phyloP scores from a whole-genome alignment of 306 rosid species.

The Comarum palustre region DNA sequence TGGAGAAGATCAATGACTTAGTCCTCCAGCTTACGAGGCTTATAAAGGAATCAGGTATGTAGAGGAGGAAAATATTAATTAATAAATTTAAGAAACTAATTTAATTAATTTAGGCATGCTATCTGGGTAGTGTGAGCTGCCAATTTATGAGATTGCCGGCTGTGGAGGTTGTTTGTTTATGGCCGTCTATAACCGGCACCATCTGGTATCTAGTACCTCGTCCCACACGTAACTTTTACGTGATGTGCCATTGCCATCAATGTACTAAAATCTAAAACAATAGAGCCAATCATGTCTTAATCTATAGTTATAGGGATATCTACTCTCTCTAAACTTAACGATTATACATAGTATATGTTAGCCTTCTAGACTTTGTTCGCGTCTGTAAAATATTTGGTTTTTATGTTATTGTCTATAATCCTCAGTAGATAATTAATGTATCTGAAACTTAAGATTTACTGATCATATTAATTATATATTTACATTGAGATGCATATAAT shows the following conservation, averaged over 20 bases:
- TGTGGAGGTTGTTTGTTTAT: not conserved
- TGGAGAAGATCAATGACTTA: conserved; percentile 10
- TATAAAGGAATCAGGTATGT: conserved; percentile 19
- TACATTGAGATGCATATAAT: too few species aligned
- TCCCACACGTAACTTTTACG: not conserved
- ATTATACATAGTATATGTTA: too few species aligned
- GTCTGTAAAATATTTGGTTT: too few species aligned
- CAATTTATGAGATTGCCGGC: conserved; percentile 14
- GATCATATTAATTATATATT: too few species aligned
- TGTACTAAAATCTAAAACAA: not conserved
- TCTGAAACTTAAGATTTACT: too few species aligned
- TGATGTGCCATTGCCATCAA: conserved; percentile 12
- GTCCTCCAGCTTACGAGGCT: conserved; percentile 20
- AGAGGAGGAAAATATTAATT: not conserved
- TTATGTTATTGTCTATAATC: too few species aligned
- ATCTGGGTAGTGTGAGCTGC: conserved; percentile 18
- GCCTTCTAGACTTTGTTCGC: too few species aligned
- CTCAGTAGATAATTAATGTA: too few species aligned
- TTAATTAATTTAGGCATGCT: conserved; percentile 1
- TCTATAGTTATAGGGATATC: not conserved
- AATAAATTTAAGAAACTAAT: not conserved
- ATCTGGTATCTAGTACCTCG: conserved; percentile 1
- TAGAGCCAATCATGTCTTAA: not conserved
- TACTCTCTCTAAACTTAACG: not conserved
- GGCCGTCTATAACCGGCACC: conserved; percentile 13